These are phyloP conservation scores for Lecanicillium sp. DNA, from an alignment of 2,329 filamentous ascomycete genomes.

Conservation along the genomic window DNA sequence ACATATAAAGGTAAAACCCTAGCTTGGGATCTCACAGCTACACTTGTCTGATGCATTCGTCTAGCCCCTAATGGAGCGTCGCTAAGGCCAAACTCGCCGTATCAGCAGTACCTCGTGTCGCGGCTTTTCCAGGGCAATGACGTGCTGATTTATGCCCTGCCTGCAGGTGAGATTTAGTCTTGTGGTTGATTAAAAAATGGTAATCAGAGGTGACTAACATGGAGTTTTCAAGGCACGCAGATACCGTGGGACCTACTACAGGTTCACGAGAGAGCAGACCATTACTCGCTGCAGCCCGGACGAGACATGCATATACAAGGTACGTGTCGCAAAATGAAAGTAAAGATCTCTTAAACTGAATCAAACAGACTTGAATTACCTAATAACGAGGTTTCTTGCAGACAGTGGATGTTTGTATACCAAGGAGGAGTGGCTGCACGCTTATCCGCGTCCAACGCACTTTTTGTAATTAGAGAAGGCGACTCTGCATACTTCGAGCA, in stretches of 20 bases:
- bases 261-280: constrained; percentile 15
- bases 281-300: constrained; percentile 15
- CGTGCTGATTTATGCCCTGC: constrained; percentile 11
- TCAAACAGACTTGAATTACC: constrained; percentile 9
- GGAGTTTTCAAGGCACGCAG: constrained; percentile 8
- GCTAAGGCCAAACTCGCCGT: constrained; percentile 12
- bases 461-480: constrained; percentile 1
- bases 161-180: no score
- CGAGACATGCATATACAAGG: constrained; percentile 9
- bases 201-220: not conserved
- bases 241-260: constrained; percentile 13
- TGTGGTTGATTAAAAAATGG: not conserved
- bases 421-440: constrained; percentile 10
- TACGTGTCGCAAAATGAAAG: not conserved
- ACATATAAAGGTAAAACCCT: constrained; percentile 7
- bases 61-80: constrained; percentile 16
- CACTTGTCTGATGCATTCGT: not conserved
- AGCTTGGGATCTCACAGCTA: not conserved
- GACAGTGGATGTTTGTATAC: constrained; percentile 2
- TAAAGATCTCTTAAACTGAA: not conserved
- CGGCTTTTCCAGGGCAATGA: constrained; percentile 10
- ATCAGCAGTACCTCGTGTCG: constrained; percentile 12
- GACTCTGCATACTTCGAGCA: not conserved
- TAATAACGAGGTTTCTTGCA: constrained; percentile 9
- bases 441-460: constrained; percentile 1